Percentiles rank a stretch among this genome's conserved stretches.
Conservation (phyloP, 2,329 filamentous ascomycete species). For the Sporothrix inflata region DNA sequence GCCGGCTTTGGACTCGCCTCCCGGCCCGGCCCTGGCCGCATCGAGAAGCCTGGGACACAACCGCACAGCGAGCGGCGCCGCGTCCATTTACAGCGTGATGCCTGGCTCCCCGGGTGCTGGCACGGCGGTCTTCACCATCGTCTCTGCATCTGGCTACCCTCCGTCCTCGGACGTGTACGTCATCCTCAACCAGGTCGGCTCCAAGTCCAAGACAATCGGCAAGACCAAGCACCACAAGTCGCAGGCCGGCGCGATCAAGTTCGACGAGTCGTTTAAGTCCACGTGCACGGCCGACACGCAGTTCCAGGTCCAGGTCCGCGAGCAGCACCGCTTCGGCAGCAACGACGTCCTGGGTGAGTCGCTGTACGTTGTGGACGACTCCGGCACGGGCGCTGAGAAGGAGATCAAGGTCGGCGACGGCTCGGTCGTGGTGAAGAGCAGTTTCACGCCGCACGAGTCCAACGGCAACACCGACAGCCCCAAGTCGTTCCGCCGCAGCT, state of each 20-base stretch:
- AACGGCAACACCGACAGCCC: conserved; percentile 52
- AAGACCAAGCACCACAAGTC: conserved; percentile 93
- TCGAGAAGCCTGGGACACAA: conserved; percentile 43
- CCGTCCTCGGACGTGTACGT: conserved; percentile 78
- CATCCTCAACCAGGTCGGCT: conserved; percentile 65
- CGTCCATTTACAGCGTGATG: conserved; percentile 68
- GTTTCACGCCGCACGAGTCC: conserved; percentile 57
- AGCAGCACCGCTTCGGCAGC: conserved; percentile 81
- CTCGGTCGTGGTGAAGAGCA: conserved; percentile 72
- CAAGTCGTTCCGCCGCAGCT: conserved; percentile 55
- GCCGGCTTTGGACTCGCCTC: conserved; percentile 38
- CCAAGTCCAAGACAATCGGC: conserved; percentile 78
- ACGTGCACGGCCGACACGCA: conserved; percentile 78
- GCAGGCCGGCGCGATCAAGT: conserved; percentile 65
- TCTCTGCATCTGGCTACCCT: conserved; percentile 79
- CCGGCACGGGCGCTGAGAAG: conserved; percentile 69
- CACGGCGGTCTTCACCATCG: conserved; percentile 76
- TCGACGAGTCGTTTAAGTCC: conserved; percentile 78
- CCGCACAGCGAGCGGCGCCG: conserved; percentile 64
- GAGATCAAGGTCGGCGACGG: conserved; percentile 73
- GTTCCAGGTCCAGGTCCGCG: conserved; percentile 84
- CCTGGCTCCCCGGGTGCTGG: conserved; percentile 65
- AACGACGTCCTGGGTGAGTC: conserved; percentile 84
- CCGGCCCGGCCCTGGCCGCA: conserved; percentile 39
- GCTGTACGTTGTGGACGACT: conserved; percentile 90